Evolutionary conservation across 257 asterid genomes (phyloP).

Genomic region (Parsonsia alboflavescens): DNA sequence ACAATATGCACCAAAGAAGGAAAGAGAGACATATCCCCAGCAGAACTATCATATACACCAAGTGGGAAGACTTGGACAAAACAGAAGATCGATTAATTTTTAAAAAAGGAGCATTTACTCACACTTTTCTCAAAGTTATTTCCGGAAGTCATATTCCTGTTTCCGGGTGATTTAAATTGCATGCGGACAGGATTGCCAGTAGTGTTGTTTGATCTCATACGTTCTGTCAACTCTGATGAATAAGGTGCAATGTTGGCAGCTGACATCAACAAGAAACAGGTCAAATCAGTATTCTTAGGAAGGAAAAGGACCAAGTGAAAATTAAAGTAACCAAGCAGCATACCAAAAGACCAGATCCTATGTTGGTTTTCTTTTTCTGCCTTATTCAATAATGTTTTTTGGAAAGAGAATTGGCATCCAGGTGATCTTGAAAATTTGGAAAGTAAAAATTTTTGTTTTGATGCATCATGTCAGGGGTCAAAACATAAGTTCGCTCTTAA

Average conservation of each 20-base stretch:
- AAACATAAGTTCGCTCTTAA: background rate
- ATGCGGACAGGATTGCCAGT: constrained; percentile 57
- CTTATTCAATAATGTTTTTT: background rate
- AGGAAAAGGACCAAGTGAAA: background rate
- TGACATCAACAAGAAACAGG: constrained; percentile 21
- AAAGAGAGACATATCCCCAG: background rate
- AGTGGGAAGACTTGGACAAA: background rate
- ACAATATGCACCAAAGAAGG: background rate
- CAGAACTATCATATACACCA: background rate
- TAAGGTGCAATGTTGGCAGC: constrained; percentile 48
- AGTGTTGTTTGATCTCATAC: constrained; percentile 48
- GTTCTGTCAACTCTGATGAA: constrained; percentile 56
- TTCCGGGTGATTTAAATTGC: constrained; percentile 72
- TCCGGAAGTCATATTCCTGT: constrained; percentile 48
- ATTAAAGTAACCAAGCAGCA: background rate
- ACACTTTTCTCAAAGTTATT: constrained; percentile 67
- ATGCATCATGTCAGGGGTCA: background rate
- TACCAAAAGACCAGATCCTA: background rate
- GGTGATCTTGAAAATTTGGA: background rate
- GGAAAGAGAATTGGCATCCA: background rate
- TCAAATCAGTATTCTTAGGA: constrained; percentile 9
- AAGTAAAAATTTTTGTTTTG: background rate
- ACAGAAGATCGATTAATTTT: background rate
- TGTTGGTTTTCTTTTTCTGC: background rate
- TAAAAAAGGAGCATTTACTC: constrained; percentile 12